Evolutionary conservation across 2,329 filamentous ascomycete genomes (phyloP), one percentile per base, ranked within the genome.

Genomic region (Monilinia polystroma): DNA sequence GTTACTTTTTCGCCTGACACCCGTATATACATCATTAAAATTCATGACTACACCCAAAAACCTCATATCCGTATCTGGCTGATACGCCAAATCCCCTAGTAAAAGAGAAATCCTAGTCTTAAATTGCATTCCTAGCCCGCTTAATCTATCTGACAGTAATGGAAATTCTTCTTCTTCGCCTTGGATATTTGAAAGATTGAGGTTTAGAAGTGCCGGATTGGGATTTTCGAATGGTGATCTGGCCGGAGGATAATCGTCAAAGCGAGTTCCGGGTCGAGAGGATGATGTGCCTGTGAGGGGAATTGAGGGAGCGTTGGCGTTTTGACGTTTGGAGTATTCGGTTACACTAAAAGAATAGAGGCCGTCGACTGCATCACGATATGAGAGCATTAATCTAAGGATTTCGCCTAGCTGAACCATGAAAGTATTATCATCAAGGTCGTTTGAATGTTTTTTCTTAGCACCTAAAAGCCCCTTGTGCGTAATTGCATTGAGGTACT

Each of bases 1-100:
- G 26, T 29, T 29, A n/a, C 49, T 64, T 11, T 49, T 47, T 14
- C 52, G 20, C 16, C 62, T 83, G 55, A 88, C 85, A 18, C 92
- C 91, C 78, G 91, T 86, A 78, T 98, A 98, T 35, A 96, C 91
- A 77, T 98, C 94, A 79, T 99, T 99, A 79, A 98, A 99, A 79
- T 98, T 99, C 92, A 99, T 98, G 52, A 95, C 91, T 57, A 98
- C 93, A 51, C 92, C 95, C 71, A 99, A 80, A 82, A 98, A 98
- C 65, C 94, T 85, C 88, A 99, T 92, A 77, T 99, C 95, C 63
- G 93, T 89, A 77, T 99, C 95, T 0, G 93, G 90, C 79, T 98
- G 94, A 79, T 96, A 94, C 11, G 92, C 90, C 70, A 99, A 78
- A 77, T 99, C 96, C 18, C 95, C 93, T 4, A 99, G 81, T 65